phyloP scores from a whole-genome alignment of 768 basidiomycete genomes.

The Termitomyces sp. region DNA sequence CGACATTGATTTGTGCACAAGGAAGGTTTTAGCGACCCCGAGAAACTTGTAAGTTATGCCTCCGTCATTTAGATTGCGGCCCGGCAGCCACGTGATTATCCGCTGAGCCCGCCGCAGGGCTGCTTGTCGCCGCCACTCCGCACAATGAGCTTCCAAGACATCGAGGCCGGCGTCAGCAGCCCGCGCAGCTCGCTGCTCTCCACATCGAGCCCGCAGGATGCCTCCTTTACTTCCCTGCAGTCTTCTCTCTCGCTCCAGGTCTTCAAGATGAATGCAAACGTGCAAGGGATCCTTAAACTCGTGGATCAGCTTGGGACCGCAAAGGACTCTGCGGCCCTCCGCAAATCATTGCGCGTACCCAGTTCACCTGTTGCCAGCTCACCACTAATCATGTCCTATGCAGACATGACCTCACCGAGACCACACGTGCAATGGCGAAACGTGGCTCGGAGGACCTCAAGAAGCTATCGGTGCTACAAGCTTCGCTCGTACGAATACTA shows the following conservation, averaged over 20 bases:
- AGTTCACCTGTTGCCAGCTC: background rate
- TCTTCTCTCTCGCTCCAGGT: constrained; percentile 85
- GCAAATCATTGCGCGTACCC: constrained; percentile 78
- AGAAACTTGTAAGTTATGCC: too few species aligned
- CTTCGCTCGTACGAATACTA: constrained; percentile 42
- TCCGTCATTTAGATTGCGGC: too few species aligned
- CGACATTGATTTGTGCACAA: constrained; percentile 31
- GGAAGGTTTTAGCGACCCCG: background rate
- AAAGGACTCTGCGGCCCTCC: constrained; percentile 71
- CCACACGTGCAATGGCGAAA: constrained; percentile 93
- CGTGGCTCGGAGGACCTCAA: constrained; percentile 91
- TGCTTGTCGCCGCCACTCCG: background rate
- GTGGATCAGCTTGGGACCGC: constrained; percentile 92
- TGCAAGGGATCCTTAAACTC: constrained; percentile 90
- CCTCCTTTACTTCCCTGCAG: constrained; percentile 70
- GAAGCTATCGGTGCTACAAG: constrained; percentile 69
- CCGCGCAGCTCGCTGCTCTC: constrained; percentile 27
- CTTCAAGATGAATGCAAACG: constrained; percentile 98
- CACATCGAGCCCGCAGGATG: constrained; percentile 53
- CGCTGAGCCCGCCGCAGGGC: background rate
- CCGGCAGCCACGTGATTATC: background rate
- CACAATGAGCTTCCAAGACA: constrained; percentile 52
- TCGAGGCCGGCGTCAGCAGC: constrained; percentile 41
- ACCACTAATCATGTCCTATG: background rate
- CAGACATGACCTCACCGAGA: constrained; percentile 92